Evolutionary conservation across 495 filamentous ascomycete species (phyloP).

Genomic region (Cryomyces antarcticus): DNA sequence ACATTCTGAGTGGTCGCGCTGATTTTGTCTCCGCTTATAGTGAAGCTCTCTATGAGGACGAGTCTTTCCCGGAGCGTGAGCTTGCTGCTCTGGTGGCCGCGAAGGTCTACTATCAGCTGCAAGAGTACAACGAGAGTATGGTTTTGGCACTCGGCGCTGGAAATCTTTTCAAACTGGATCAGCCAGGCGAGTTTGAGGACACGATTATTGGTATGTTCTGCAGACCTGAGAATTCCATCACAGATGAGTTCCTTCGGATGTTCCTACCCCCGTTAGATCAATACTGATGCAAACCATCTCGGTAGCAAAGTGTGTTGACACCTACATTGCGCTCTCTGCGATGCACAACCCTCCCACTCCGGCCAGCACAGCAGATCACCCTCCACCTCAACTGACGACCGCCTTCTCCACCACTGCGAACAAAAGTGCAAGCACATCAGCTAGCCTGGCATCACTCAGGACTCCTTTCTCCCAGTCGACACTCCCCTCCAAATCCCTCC

Average conservation of each 20-base stretch:
- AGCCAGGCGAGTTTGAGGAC: slow-evolving; percentile 89
- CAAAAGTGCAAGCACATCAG: slow-evolving; percentile 43
- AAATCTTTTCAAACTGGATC: slow-evolving; percentile 82
- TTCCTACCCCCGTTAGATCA: too few relatives aligned
- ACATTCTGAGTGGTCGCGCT: neutral
- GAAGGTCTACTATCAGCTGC: slow-evolving; percentile 96
- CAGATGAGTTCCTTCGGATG: too few relatives aligned
- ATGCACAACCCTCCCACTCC: slow-evolving; percentile 38
- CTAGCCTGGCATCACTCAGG: slow-evolving; percentile 61
- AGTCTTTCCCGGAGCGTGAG: slow-evolving; percentile 79
- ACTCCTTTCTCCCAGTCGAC: slow-evolving; percentile 87
- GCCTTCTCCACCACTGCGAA: slow-evolving; percentile 43
- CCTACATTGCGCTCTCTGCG: slow-evolving; percentile 76
- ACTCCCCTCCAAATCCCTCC: slow-evolving; percentile 77
- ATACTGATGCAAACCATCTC: neutral
- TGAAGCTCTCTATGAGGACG: slow-evolving; percentile 94
- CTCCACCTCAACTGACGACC: slow-evolving; percentile 49
- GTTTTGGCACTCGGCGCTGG: slow-evolving; percentile 89
- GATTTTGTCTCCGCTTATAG: slow-evolving; percentile 25
- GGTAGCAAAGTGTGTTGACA: slow-evolving; percentile 81
- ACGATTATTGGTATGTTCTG: slow-evolving; percentile 61
- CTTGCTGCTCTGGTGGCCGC: slow-evolving; percentile 86
- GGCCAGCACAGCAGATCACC: slow-evolving; percentile 26
- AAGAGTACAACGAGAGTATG: slow-evolving; percentile 99
- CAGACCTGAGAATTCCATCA: neutral